Conservation (phyloP, 2,329 filamentous ascomycete genomes). For the Arthrobotrys sphaeroides region DNA sequence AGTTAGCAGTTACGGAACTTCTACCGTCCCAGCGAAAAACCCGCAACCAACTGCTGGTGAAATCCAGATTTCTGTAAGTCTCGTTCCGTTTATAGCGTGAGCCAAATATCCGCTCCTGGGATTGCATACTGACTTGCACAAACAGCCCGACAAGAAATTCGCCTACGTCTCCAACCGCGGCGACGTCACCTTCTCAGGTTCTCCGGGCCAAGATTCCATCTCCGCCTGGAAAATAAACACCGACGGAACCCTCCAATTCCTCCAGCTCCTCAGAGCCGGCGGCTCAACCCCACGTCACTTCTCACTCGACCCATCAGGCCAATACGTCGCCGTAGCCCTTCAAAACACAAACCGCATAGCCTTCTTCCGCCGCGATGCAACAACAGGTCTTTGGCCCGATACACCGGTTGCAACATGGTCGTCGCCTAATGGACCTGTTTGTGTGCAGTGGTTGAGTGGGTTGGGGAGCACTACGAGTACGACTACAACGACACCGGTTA, state of each 20-base stretch:
- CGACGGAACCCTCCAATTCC: constrained; percentile 68
- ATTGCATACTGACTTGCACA: too few species aligned
- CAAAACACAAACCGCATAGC: constrained; percentile 71
- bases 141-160: constrained; percentile 70
- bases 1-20: constrained; percentile 62
- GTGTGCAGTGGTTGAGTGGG: constrained; percentile 25
- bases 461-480: constrained; percentile 13
- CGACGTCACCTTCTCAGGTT: constrained; percentile 66
- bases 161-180: constrained; percentile 75
- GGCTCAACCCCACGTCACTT: constrained; percentile 75
- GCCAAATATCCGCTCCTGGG: too few species aligned
- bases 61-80: constrained; percentile 68
- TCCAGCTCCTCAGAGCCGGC: constrained; percentile 70
- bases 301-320: constrained; percentile 72
- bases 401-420: constrained; percentile 28
- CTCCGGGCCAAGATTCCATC: constrained; percentile 70
- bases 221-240: constrained; percentile 70
- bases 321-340: constrained; percentile 72
- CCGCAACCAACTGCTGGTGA: constrained; percentile 66
- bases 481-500: not conserved
- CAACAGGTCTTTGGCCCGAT: constrained; percentile 64
- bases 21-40: constrained; percentile 5
- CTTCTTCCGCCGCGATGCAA: constrained; percentile 70
- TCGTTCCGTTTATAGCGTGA: too few species aligned
- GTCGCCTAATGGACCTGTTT: constrained; percentile 24